These are phyloP conservation scores for Exophiala sp. DNA, from an alignment of 2,329 filamentous ascomycete species.

Conservation along the genomic window DNA sequence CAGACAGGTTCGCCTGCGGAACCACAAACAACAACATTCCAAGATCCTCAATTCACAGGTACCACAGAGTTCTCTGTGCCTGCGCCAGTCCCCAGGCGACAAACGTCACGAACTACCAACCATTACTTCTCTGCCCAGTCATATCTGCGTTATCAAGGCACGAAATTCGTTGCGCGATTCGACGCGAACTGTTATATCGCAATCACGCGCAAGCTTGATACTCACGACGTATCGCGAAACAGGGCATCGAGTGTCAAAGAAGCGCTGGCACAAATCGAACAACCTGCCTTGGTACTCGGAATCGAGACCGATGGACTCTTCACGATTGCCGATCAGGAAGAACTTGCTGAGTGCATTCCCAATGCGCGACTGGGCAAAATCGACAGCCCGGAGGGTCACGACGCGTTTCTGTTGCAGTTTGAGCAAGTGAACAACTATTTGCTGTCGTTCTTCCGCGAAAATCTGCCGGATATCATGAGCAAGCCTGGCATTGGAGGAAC, in stretches of 20 bases:
- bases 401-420: constrained; percentile 94
- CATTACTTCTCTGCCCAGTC: constrained; percentile 99
- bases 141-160: constrained; percentile 92
- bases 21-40: constrained; percentile 38
- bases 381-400: constrained; percentile 90
- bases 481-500: constrained; percentile 44
- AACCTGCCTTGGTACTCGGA: constrained; percentile 85
- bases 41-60: constrained; percentile 70
- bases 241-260: constrained; percentile 62
- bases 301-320: constrained; percentile 96
- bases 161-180: constrained; percentile 95
- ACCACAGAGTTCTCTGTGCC: constrained; percentile 52
- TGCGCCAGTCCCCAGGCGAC: constrained; percentile 30
- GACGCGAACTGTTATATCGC: constrained; percentile 99
- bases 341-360: constrained; percentile 77
- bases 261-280: constrained; percentile 76
- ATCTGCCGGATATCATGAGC: constrained; percentile 83
- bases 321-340: constrained; percentile 93
- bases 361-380: constrained; percentile 78
- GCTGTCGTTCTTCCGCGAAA: constrained; percentile 75
- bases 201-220: constrained; percentile 96
- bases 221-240: constrained; percentile 85
- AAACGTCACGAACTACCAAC: constrained; percentile 41
- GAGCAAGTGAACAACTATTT: constrained; percentile 93
- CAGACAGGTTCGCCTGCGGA: constrained; percentile 18